Conservation (phyloP, 2,329 filamentous ascomycete genomes). For the Microdochium trichocladiopsis region DNA sequence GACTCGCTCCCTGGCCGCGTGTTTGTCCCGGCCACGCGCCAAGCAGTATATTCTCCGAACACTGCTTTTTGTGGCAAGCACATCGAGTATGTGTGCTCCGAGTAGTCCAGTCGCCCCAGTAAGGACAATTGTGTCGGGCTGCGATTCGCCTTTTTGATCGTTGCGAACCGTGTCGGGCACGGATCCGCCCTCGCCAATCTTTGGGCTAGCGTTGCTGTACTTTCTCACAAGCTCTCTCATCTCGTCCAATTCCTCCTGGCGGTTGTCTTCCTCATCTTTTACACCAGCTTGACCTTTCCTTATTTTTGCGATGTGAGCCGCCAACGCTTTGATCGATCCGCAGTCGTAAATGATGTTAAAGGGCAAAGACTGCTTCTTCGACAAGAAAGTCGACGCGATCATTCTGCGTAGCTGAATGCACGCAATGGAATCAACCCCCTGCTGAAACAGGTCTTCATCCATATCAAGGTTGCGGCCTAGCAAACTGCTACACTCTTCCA, state of each 20-base stretch:
- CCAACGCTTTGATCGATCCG: constrained; percentile 35
- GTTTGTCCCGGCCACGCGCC: constrained; percentile 36
- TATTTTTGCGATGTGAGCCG: constrained; percentile 11
- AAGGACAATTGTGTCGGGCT: constrained; percentile 10
- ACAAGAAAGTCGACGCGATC: constrained; percentile 16
- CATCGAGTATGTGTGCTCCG: constrained; percentile 40
- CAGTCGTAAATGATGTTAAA: constrained; percentile 56
- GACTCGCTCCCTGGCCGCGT: constrained; percentile 35
- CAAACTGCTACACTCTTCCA: constrained; percentile 20
- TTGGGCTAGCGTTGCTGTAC: constrained; percentile 12
- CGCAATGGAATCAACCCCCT: constrained; percentile 53
- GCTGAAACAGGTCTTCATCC: constrained; percentile 45
- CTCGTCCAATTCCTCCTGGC: constrained; percentile 9
- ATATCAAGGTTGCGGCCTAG: constrained; percentile 18
- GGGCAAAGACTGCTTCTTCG: constrained; percentile 14
- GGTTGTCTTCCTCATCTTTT: neutral
- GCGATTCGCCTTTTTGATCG: neutral
- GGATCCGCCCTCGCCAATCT: neutral
- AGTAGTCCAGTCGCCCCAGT: constrained; percentile 24
- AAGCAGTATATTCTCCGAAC: constrained; percentile 47
- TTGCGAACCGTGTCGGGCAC: neutral
- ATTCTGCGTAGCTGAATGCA: constrained; percentile 42
- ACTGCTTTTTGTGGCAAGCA: constrained; percentile 26
- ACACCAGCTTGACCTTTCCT: neutral
- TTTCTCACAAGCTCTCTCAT: constrained; percentile 19